Evolutionary conservation across 306 rosid genomes (phyloP).

Genomic region (Dryas drummondii): DNA sequence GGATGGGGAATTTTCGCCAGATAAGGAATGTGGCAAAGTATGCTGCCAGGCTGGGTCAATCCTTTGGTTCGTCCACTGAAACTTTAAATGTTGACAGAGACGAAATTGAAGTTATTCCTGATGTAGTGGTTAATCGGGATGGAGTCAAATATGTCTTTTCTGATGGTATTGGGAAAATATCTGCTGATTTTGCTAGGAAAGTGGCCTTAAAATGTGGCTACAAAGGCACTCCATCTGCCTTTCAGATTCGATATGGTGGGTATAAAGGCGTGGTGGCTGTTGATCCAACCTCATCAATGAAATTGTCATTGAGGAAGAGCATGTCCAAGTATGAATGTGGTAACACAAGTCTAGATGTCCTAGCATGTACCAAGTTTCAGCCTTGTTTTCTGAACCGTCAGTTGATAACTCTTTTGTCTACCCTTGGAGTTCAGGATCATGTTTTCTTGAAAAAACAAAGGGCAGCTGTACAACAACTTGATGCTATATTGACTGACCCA

Average conservation of each 20-base stretch:
- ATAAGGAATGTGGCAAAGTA: slow-evolving; percentile 88
- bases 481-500: slow-evolving; percentile 61
- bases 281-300: slow-evolving; percentile 60
- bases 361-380: slow-evolving; percentile 63
- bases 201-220: slow-evolving; percentile 70
- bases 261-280: slow-evolving; percentile 90
- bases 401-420: slow-evolving; percentile 70
- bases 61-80: slow-evolving; percentile 90
- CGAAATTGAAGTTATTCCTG: slow-evolving; percentile 62
- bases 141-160: slow-evolving; percentile 58
- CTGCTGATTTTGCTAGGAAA: slow-evolving; percentile 55
- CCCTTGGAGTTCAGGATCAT: slow-evolving; percentile 61
- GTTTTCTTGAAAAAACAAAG: slow-evolving; percentile 64
- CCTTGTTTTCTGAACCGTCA: slow-evolving; percentile 81
- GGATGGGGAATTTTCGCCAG: slow-evolving; percentile 68
- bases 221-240: slow-evolving; percentile 62
- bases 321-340: slow-evolving; percentile 70
- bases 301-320: slow-evolving; percentile 73
- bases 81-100: slow-evolving; percentile 43
- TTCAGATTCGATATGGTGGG: slow-evolving; percentile 89
- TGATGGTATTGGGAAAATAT: slow-evolving; percentile 90
- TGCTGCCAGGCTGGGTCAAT: slow-evolving; percentile 92
- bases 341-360: slow-evolving; percentile 64
- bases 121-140: slow-evolving; percentile 26
- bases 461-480: slow-evolving; percentile 54